phyloP scores from a whole-genome alignment of 257 asterid genomes.

The Anisodus tanguticus region DNA sequence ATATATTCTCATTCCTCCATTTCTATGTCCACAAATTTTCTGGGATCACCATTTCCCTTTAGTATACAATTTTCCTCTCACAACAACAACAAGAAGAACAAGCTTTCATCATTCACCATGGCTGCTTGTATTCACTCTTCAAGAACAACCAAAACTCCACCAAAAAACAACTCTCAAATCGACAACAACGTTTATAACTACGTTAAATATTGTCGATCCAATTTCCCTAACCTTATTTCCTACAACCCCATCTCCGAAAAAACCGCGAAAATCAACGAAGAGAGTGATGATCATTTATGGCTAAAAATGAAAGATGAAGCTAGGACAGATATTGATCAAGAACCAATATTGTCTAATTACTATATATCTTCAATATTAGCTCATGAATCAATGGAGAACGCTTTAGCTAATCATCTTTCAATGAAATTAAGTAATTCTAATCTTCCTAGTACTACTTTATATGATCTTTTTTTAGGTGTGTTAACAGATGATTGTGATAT shows the following conservation, averaged over 20 bases:
- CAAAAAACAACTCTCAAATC: conserved; percentile 37
- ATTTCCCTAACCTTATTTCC: conserved; percentile 45
- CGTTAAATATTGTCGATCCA: conserved; percentile 51
- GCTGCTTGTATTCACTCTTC: conserved; percentile 69
- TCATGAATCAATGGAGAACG: conserved; percentile 67
- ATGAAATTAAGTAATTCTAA: conserved; percentile 60
- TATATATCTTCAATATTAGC: conserved; percentile 59
- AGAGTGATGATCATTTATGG: conserved; percentile 55
- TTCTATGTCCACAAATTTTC: conserved; percentile 55
- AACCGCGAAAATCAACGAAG: conserved; percentile 24
- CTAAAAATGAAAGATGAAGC: conserved; percentile 71
- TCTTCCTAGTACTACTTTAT: conserved; percentile 56
- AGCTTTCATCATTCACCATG: conserved; percentile 47
- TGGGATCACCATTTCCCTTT: conserved; percentile 37
- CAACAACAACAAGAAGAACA: neutral
- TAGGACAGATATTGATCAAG: conserved; percentile 58
- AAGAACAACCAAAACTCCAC: conserved; percentile 49
- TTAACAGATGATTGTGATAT: conserved; percentile 59
- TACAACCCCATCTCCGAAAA: conserved; percentile 45
- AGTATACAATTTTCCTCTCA: conserved; percentile 21
- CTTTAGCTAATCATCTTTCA: conserved; percentile 68
- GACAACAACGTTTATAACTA: conserved; percentile 49
- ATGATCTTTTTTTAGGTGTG: conserved; percentile 57
- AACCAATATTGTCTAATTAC: conserved; percentile 69
- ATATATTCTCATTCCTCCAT: conserved; percentile 25